Conservation (phyloP, 768 basidiomycete species). For the Suillus spraguei region DNA sequence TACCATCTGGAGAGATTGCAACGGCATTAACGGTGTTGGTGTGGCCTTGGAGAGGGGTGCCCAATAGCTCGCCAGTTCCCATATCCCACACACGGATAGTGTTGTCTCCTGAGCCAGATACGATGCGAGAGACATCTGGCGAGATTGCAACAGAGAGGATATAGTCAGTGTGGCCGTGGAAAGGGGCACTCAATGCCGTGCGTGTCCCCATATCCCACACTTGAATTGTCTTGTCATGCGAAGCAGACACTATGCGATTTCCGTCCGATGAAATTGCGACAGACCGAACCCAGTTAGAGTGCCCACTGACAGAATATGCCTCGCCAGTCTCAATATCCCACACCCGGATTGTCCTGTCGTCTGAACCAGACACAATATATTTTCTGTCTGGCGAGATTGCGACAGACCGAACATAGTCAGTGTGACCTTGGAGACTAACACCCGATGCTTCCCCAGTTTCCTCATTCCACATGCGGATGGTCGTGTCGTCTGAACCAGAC, state of each 20-base stretch:
- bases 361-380: background rate
- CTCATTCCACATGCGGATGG: background rate
- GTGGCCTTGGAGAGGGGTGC: background rate
- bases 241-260: background rate
- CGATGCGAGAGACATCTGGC: background rate
- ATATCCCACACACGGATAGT: background rate
- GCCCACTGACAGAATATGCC: background rate
- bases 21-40: background rate
- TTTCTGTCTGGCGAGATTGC: background rate
- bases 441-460: background rate
- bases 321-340: background rate
- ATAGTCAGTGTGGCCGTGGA: background rate
- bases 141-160: background rate
- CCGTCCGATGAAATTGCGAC: background rate
- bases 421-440: background rate
- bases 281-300: background rate
- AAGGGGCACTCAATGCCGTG: background rate
- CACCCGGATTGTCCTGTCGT: background rate
- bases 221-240: background rate
- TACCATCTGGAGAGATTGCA: background rate
- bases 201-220: background rate
- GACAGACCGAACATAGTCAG: background rate
- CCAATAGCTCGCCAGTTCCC: background rate
- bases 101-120: background rate
- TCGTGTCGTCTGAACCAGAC: background rate